Evolutionary conservation across 257 asterid genomes (phyloP).

Genomic region (Verbena officinalis): DNA sequence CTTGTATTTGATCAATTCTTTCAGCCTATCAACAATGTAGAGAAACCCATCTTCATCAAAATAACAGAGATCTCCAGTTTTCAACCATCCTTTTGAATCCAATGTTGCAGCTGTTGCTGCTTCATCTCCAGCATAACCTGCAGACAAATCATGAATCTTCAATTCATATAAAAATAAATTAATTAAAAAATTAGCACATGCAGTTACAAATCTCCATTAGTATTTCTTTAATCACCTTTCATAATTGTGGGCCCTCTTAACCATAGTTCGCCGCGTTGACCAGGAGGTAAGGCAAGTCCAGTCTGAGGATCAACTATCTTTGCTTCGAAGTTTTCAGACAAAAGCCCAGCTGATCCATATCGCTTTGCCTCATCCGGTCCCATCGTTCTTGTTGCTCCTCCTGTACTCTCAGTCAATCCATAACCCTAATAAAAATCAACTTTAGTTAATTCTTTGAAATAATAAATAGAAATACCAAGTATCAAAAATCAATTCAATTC

Average conservation of each 20-base stretch:
- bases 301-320: slow-evolving; percentile 79
- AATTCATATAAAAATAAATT: no score
- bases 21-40: slow-evolving; percentile 80
- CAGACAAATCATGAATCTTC: no score
- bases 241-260: slow-evolving; percentile 71
- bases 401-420: slow-evolving; percentile 92
- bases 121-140: slow-evolving; percentile 89
- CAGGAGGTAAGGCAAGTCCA: slow-evolving; percentile 72
- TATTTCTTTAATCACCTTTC: no score
- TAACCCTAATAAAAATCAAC: slow-evolving; percentile 56
- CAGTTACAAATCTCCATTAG: no score
- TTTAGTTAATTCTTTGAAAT: no score
- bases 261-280: slow-evolving; percentile 83
- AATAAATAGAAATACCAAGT: no score
- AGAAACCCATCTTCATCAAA: slow-evolving; percentile 87
- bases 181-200: no score
- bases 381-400: slow-evolving; percentile 58
- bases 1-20: slow-evolving; percentile 90
- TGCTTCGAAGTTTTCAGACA: slow-evolving; percentile 65
- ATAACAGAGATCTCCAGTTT: slow-evolving; percentile 93
- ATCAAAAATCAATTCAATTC: no score
- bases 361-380: slow-evolving; percentile 60
- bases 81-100: slow-evolving; percentile 92
- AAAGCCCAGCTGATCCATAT: slow-evolving; percentile 79
- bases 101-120: slow-evolving; percentile 81